A percentile compares a stretch with the other conserved stretches of the same genome.
Conservation (phyloP, 345 rosid genomes). For the Punica granatum region DNA sequence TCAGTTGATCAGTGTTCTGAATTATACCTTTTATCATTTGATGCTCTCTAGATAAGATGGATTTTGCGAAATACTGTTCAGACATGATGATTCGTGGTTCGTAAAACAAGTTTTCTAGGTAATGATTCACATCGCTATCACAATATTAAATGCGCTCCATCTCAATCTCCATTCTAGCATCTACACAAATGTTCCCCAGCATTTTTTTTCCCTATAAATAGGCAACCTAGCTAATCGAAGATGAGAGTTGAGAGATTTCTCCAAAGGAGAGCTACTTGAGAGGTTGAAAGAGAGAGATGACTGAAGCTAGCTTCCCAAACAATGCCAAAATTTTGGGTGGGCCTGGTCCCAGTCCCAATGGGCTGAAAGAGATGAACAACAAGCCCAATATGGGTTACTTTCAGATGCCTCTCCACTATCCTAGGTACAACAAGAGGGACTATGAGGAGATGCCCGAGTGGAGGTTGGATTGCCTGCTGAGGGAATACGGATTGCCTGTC, state of each 20-base stretch:
- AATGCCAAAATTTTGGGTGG: background rate
- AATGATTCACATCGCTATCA: background rate
- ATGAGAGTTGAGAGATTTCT: background rate
- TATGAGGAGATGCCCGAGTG: constrained; percentile 56
- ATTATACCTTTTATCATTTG: too few relatives aligned
- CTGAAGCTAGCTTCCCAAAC: background rate
- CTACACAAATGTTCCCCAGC: background rate
- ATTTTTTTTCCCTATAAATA: background rate
- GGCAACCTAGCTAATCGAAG: background rate
- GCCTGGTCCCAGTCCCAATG: background rate
- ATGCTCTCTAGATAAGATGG: too few relatives aligned
- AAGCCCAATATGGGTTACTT: constrained; percentile 12
- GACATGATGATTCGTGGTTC: background rate
- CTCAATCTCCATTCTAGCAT: background rate
- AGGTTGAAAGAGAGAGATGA: background rate
- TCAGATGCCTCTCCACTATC: constrained; percentile 60
- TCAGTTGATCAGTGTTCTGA: too few relatives aligned
- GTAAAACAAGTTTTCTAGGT: background rate
- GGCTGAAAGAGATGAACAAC: background rate
- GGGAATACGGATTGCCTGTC: constrained; percentile 37
- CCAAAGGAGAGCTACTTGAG: background rate
- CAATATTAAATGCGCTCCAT: background rate
- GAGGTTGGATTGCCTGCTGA: constrained; percentile 42
- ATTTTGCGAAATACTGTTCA: too few relatives aligned
- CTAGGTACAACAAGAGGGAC: constrained; percentile 38